These are phyloP conservation scores for Cyberlindnera xishuangbannaensis DNA, from an alignment of 805 yeast species.

Conservation along the genomic window DNA sequence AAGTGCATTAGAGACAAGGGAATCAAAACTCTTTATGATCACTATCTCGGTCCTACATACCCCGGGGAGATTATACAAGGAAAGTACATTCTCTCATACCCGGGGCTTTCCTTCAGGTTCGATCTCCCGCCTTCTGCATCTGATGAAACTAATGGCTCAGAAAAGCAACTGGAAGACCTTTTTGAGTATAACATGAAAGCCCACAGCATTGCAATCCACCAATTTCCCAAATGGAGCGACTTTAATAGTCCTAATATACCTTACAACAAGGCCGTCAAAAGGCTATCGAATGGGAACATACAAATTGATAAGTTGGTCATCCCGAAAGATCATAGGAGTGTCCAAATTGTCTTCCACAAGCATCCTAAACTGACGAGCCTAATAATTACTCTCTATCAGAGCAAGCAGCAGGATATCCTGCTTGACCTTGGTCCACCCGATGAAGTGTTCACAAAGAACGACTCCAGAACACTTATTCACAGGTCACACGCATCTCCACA, in stretches of 20 bases:
- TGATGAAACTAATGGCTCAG: constrained; percentile 16
- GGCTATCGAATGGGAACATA: constrained; percentile 1
- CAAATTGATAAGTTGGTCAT: constrained; percentile 12
- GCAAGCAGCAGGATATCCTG: constrained; percentile 45
- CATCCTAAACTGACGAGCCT: constrained; percentile 21
- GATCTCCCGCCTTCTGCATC: constrained; percentile 4
- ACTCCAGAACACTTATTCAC: constrained; percentile 36
- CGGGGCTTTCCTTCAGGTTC: constrained; percentile 52
- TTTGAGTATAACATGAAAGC: constrained; percentile 6
- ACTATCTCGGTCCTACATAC: constrained; percentile 56
- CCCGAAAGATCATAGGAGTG: constrained; percentile 1
- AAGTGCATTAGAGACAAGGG: constrained; percentile 18
- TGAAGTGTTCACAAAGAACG: constrained; percentile 41
- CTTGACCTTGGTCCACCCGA: constrained; percentile 51
- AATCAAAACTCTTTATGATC: constrained; percentile 45
- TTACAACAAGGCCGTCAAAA: not conserved
- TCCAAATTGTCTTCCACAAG: constrained; percentile 15
- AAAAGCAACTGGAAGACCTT: constrained; percentile 2
- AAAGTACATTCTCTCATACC: constrained; percentile 39
- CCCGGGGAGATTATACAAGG: constrained; percentile 38
- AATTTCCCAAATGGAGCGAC: not conserved
- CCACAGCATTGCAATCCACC: not conserved
- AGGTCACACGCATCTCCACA: constrained; percentile 14
- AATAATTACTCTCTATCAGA: constrained; percentile 32
- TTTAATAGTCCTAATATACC: no score